These are phyloP conservation scores for Vitis amurensis DNA, from an alignment of 164 flowering plant genomes.

Conservation along the genomic window DNA sequence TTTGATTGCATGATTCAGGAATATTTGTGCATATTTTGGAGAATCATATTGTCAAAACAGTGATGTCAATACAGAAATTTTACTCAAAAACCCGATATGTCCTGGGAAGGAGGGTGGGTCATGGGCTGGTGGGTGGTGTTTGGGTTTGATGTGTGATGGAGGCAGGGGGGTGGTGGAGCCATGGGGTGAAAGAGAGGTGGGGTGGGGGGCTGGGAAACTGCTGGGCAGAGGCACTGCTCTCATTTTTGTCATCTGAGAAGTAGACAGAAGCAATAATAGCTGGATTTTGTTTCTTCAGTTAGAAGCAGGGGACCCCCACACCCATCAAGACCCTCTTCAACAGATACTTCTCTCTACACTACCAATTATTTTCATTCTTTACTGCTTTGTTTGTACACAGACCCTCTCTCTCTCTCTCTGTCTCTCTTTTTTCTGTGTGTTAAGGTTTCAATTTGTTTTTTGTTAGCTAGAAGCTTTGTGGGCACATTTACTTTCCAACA, in stretches of 20 bases:
- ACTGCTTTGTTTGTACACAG: slow-evolving; percentile 12
- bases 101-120: background rate
- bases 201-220: slow-evolving; percentile 27
- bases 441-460: background rate
- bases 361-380: slow-evolving; percentile 22
- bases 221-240: slow-evolving; percentile 41
- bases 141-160: background rate
- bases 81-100: no score
- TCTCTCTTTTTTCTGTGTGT: no score
- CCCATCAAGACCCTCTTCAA: slow-evolving; percentile 9
- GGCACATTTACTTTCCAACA: background rate
- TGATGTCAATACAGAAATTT: no score
- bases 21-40: no score
- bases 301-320: slow-evolving; percentile 43
- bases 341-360: slow-evolving; percentile 8
- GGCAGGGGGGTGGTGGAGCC: slow-evolving; percentile 5
- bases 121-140: no score
- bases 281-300: slow-evolving; percentile 62
- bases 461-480: background rate
- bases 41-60: no score
- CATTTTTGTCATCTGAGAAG: slow-evolving; percentile 61
- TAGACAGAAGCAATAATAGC: slow-evolving; percentile 57
- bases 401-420: background rate
- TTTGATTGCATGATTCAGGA: no score
- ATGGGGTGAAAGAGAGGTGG: slow-evolving; percentile 5